Conservation (phyloP, 73 alveolate species). For the Halteria grandinella region DNA sequence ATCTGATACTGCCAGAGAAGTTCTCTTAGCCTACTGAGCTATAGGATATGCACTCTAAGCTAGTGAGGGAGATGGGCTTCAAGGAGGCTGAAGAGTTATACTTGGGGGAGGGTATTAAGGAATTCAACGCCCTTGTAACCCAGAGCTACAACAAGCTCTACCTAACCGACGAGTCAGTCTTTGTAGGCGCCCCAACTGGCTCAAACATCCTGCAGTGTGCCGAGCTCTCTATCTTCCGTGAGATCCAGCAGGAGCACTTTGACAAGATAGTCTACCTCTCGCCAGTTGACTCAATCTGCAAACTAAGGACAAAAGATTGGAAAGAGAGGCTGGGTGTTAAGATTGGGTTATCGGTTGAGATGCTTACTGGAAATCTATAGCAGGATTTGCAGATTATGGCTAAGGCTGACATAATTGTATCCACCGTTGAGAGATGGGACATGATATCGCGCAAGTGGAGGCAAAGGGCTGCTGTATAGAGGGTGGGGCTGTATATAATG, state of each 20-base stretch:
- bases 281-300: conserved; percentile 62
- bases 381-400: conserved; percentile 45
- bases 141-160: conserved; percentile 85
- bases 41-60: conserved; percentile 73
- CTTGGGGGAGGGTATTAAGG: conserved; percentile 56
- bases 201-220: conserved; percentile 80
- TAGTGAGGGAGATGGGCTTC: conserved; percentile 76
- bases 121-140: conserved; percentile 90
- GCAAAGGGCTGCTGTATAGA: conserved; percentile 52
- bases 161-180: conserved; percentile 88
- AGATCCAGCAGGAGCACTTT: conserved; percentile 69
- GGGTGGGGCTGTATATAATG: conserved; percentile 74
- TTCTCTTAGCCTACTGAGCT: conserved; percentile 83
- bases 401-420: conserved; percentile 59
- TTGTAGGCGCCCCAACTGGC: conserved; percentile 94
- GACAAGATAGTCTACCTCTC: conserved; percentile 79
- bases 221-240: conserved; percentile 87
- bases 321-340: conserved; percentile 48
- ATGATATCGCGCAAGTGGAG: conserved; percentile 84
- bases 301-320: conserved; percentile 56
- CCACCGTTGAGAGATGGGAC: conserved; percentile 92
- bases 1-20: conserved; percentile 98
- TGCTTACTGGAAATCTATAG: conserved; percentile 50
- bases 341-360: conserved; percentile 55
- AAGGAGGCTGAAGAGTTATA: conserved; percentile 73